Evolutionary conservation across 208 protist genomes (phyloP).

Genomic region (Crithidia bombi): DNA sequence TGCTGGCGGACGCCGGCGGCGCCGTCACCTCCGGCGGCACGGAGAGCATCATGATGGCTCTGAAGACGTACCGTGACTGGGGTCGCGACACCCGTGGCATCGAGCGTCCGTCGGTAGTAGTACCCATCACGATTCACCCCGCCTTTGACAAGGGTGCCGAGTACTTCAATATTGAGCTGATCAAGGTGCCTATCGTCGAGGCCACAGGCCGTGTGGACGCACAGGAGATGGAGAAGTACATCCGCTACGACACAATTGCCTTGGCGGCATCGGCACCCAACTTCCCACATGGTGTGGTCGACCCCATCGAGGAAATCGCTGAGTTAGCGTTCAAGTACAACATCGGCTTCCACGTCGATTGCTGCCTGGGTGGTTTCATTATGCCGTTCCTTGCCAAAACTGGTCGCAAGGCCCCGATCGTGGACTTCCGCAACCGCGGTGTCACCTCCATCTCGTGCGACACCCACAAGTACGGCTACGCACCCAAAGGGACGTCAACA

Average conservation of each 20-base stretch:
- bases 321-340: conserved; percentile 86
- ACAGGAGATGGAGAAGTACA: conserved; percentile 82
- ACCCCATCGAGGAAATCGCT: conserved; percentile 90
- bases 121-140: conserved; percentile 94
- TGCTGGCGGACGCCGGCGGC: conserved; percentile 91
- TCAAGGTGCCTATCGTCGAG: conserved; percentile 90
- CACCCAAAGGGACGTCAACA: conserved; percentile 97
- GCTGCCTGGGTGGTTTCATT: conserved; percentile 98
- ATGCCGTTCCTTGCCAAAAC: conserved; percentile 96
- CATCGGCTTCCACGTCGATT: conserved; percentile 98
- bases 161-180: conserved; percentile 96
- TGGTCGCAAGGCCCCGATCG: conserved; percentile 83
- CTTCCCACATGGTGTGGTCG: conserved; percentile 96
- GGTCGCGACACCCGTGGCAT: conserved; percentile 81
- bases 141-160: conserved; percentile 98
- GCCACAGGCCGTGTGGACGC: conserved; percentile 83
- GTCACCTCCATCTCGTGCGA: conserved; percentile 99
- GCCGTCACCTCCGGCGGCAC: conserved; percentile 96
- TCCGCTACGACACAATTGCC: conserved; percentile 95
- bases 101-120: conserved; percentile 89
- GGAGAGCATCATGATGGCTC: conserved; percentile 98
- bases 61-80: conserved; percentile 97
- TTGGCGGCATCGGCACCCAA: conserved; percentile 95
- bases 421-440: conserved; percentile 96
- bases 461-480: conserved; percentile 99